Base-by-base conservation (phyloP, 768 basidiomycete species). In the Boletus sp. region DNA sequence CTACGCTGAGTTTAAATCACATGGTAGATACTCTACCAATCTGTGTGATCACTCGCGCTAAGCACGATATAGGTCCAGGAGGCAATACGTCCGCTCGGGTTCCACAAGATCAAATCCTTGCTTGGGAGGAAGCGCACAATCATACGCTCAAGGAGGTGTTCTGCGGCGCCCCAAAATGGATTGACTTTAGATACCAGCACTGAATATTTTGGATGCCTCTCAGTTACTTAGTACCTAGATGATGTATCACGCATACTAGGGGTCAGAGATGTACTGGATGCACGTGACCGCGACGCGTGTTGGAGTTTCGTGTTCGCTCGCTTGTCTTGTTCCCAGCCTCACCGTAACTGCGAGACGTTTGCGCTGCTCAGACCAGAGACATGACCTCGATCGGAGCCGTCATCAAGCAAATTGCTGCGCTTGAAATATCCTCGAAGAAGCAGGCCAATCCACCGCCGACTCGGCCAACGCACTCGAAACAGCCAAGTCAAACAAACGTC, bases 391-490 rank as follows among this genome's bases (percentile, higher is more conserved):
- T 80, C 35, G 72, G 73, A 48, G 63, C 78, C 28, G 73, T 90
- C 46, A 87, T 87, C 10, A 80, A 82, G 44, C 87, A 90, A 66
- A 83, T 90, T 24, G 80, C 86, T 44, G 80, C 84, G 1, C 80
- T 90, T 32, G 88, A 90, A 61, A 83, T 90, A 5, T 78, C 82
- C 7, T 67, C 76, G 33, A 80, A 80, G 66, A 83, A 80, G 60
- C 78, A 73, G 70, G 72, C 71, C 20, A 67, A 68, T 52, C 65
- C 67, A 52, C 54, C 65, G 3, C 28, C 65, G 30, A 64, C 68
- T 47, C 74, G 71, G 4, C 61, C 73, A 58, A 32, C 64, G 54
- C 73, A 77, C 62, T 51, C 78, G 61, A 89, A 88, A 64, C 82
- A 83, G 29, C 71, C 83, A 20, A 80, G 80, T 63, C 83, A 87